Base-by-base conservation (phyloP, 2,329 filamentous ascomycete species). In the Claviceps lovelessii region DNA sequence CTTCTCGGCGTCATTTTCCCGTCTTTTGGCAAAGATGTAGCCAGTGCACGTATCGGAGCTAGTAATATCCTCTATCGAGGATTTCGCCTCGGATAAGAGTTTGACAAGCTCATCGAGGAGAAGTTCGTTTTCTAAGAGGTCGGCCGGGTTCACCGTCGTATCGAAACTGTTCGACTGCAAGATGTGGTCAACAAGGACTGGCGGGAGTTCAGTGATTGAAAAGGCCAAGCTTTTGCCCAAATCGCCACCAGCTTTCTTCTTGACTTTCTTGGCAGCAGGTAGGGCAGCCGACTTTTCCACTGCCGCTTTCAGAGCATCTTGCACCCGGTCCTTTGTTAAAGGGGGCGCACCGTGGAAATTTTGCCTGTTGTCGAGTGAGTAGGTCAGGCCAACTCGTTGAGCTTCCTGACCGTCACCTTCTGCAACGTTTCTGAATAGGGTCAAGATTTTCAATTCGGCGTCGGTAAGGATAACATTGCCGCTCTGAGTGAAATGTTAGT, bases 381-480 rank as follows among this genome's bases (percentile, higher is more conserved):
- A 97, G 56, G 80, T 80, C 57, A 89, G 67, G 0, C 91, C 91
- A 4, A 88, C 75, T 46, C 86, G 77, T 53, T 94, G 82, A 46
- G 87, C 83, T 64, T 95, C 90, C 64, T 95, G 85, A n/a, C 86
- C 86, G 52, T 86, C 85, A 2, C 85, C 86, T 62, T 90, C 87
- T 5, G 81, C 74, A 1, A 97, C 91, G 59, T 86, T 84, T 54
- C 93, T 82, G 61, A 93, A 74, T 23, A 98, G 72, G 0, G 86
- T 83, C 41, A 97, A 68, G 54, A 97, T 90, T 58, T 85, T 93
- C 53, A 90, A 74, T 29, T 94, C 84, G 52, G 77, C 79, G 65
- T 97, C 90, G 3, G 93, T 95, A 53, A 98, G 76, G 58, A 98
- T 88, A 57, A 98, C 85, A 66, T 98, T 98, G 49, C 93, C 93